Base-by-base conservation (phyloP, 75 land plant species). In the Cryptomeria japonica region DNA sequence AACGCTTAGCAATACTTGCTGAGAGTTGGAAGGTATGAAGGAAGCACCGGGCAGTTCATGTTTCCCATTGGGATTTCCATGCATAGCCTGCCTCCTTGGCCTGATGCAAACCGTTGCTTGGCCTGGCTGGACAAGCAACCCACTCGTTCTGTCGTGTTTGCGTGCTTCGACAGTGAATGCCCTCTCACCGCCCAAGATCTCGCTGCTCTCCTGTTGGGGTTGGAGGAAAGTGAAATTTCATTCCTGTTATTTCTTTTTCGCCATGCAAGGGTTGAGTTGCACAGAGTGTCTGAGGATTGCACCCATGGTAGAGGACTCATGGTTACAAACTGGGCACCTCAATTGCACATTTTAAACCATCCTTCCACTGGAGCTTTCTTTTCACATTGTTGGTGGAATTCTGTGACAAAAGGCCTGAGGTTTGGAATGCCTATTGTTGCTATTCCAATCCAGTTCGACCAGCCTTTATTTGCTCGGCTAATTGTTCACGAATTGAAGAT, bases 111-210 rank as follows among this genome's bases (percentile, higher is more conserved):
- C 36, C 36, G 12, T n/a, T 12, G 28, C 31, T 28, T n/a, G 37
- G 85, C n/a, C 1, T 90, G 91, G 91, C 86, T 90, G 3, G 89
- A 88, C 19, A 31, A 22, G 12, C 91, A 58, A 18, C 39, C 88
- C 0, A 72, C 46, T 7, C 28, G 39, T 7, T 89, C 92, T 11
- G 85, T 91, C 10, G 13, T 86, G 11, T 89, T 75, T 37, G 58
- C 84, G 44, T 77, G 90, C 22, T 91, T 91, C 38, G 90, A 90
- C 2, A 91, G 90, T 79, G 31, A 73, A 3, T 77, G 85, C n/a
- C 28, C 14, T 16, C 36, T 87, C 9, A 89, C 70, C 3, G 16
- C 2, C 55, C 55, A 51, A 51, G 16, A 51, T 15, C 55, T 51
- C 55, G 16, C 14, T 51, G 55, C 55, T 51, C 55, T 51, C 2